Evolutionary conservation across 768 basidiomycete genomes (phyloP).

Genomic region (Wakefieldia striispora): DNA sequence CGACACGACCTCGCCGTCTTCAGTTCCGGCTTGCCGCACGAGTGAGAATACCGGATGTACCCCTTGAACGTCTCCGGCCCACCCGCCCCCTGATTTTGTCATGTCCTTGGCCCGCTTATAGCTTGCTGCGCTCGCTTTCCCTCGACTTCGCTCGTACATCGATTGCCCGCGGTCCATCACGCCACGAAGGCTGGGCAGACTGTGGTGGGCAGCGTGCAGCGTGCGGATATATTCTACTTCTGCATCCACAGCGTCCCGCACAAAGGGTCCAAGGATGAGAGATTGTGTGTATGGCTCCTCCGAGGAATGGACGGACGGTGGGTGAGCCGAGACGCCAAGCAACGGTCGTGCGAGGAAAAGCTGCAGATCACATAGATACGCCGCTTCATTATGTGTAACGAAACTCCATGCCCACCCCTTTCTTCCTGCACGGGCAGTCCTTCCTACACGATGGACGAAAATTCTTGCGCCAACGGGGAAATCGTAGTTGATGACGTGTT

Average conservation of each 20-base stretch:
- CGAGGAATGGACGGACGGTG: conserved; percentile 37
- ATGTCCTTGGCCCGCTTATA: conserved; percentile 91
- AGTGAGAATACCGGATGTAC: conserved; percentile 67
- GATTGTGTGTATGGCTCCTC: conserved; percentile 68
- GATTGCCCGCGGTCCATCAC: conserved; percentile 88
- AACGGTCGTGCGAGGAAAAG: conserved; percentile 86
- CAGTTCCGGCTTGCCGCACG: conserved; percentile 37
- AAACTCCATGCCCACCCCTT: conserved; percentile 98
- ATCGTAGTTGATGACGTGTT: conserved; percentile 97
- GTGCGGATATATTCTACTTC: conserved; percentile 78
- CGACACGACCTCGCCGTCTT: conserved; percentile 18
- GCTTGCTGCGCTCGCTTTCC: conserved; percentile 82
- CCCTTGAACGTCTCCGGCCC: conserved; percentile 60
- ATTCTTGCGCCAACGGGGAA: conserved; percentile 92
- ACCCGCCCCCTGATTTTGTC: conserved; percentile 61
- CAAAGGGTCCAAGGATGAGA: conserved; percentile 79
- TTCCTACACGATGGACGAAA: conserved; percentile 95
- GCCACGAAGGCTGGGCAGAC: conserved; percentile 62
- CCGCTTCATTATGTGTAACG: conserved; percentile 80
- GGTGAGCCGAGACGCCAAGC: conserved; percentile 39
- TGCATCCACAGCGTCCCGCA: conserved; percentile 75
- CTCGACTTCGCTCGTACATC: conserved; percentile 93
- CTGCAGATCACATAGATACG: conserved; percentile 89
- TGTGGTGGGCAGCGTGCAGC: conserved; percentile 61
- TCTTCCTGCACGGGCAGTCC: conserved; percentile 93